Percentiles rank a stretch among this genome's conserved stretches.
These are phyloP conservation scores for Globisporangium paroecandrum DNA, from an alignment of 352 stramenopile species.

Conservation along the genomic window DNA sequence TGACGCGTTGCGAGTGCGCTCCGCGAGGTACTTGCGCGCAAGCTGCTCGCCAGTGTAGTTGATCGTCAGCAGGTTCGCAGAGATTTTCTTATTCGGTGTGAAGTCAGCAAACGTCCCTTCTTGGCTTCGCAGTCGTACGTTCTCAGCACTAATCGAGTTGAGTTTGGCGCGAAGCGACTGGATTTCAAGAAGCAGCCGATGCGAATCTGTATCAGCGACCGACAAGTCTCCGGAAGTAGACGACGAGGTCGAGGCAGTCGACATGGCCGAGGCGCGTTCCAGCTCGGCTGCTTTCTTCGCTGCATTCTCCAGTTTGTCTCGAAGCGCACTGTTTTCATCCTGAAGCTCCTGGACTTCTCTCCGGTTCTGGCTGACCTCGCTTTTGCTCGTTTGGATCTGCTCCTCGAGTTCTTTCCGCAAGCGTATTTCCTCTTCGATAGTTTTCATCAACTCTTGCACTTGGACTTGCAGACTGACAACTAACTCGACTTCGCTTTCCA, in stretches of 20 bases:
- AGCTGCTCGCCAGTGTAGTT: conserved; percentile 70
- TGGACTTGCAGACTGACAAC: conserved; percentile 42
- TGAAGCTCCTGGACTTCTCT: conserved; percentile 53
- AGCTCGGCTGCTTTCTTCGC: conserved; percentile 41
- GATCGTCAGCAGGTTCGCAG: conserved; percentile 57
- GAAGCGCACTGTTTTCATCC: conserved; percentile 45
- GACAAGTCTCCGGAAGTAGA: conserved; percentile 21
- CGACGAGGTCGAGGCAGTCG: conserved; percentile 28
- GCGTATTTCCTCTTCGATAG: conserved; percentile 35
- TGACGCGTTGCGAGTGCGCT: conserved; percentile 77
- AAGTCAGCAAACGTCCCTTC: conserved; percentile 34
- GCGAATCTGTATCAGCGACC: conserved; percentile 16
- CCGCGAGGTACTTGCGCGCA: conserved; percentile 84
- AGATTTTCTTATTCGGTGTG: conserved; percentile 50
- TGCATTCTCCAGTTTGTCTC: conserved; percentile 47
- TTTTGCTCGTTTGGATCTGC: conserved; percentile 43
- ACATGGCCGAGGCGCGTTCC: conserved; percentile 36
- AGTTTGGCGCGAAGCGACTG: conserved; percentile 49
- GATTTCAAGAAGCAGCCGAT: conserved; percentile 41
- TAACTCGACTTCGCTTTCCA: conserved; percentile 45
- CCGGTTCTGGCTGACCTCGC: conserved; percentile 50
- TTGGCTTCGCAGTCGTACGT: conserved; percentile 44
- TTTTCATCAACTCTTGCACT: conserved; percentile 39
- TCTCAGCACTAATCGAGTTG: conserved; percentile 56
- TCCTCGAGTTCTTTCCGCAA: conserved; percentile 34